phyloP scores from a whole-genome alignment of 1,284 basidiomycete species.

The Cystobasidium pallidum region DNA sequence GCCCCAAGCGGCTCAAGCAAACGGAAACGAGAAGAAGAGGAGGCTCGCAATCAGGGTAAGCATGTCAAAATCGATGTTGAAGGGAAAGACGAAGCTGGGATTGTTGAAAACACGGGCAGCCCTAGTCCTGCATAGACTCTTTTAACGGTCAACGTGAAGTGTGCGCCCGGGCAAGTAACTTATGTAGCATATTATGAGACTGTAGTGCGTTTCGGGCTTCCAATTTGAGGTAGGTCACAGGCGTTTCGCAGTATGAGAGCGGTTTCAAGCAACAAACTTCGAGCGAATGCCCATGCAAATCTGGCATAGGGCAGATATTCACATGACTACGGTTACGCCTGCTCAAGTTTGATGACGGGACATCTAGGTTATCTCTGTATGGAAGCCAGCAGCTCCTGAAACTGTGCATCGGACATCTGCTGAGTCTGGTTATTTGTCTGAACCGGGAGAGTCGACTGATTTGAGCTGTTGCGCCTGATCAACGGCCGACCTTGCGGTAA shows the following conservation, averaged over 20 bases:
- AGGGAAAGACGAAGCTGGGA: background rate
- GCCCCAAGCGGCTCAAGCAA: conserved; percentile 53
- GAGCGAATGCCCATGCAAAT: too few relatives aligned
- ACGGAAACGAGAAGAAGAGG: conserved; percentile 49
- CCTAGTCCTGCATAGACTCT: background rate
- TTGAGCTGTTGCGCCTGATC: background rate
- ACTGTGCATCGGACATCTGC: conserved; percentile 31
- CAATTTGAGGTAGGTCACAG: background rate
- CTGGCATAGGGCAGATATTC: too few relatives aligned
- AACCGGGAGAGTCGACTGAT: background rate
- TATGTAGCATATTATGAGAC: background rate
- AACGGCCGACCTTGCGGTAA: background rate
- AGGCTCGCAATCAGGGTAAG: conserved; percentile 25
- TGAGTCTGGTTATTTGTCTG: background rate
- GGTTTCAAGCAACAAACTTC: background rate
- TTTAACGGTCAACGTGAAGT: background rate
- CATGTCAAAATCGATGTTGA: conserved; percentile 14
- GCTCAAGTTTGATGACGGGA: too few relatives aligned
- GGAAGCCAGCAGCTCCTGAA: conserved; percentile 24
- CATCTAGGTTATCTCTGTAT: conserved; percentile 9
- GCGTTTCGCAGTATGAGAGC: too few relatives aligned
- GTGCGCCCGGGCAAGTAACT: background rate
- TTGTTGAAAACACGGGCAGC: background rate
- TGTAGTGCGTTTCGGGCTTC: background rate
- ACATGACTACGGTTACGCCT: too few relatives aligned